Conservation (phyloP, 2,329 filamentous ascomycete species). For the Epichloe glyceriae region DNA sequence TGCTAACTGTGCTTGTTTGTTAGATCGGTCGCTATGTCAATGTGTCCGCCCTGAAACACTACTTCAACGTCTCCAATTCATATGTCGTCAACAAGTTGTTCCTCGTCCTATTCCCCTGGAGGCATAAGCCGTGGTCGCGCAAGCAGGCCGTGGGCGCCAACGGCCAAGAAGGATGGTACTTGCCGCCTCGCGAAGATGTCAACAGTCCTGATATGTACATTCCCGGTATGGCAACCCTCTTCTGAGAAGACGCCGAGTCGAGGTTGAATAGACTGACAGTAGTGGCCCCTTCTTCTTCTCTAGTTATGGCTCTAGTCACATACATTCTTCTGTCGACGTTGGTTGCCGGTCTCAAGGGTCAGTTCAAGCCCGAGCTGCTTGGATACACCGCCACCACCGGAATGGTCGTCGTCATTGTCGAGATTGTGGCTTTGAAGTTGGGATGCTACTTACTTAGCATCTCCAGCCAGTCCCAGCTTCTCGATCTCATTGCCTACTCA, state of each 20-base stretch:
- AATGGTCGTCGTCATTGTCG: slow-evolving; percentile 68
- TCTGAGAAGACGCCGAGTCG: no score
- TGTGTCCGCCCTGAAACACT: slow-evolving; percentile 87
- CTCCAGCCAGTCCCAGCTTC: slow-evolving; percentile 81
- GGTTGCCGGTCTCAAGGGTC: slow-evolving; percentile 75
- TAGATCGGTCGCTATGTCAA: slow-evolving; percentile 66
- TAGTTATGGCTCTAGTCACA: slow-evolving; percentile 89
- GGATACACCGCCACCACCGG: slow-evolving; percentile 80
- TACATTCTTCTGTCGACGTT: slow-evolving; percentile 92
- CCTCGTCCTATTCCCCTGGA: slow-evolving; percentile 92
- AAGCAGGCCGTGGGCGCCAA: slow-evolving; percentile 64
- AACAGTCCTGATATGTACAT: slow-evolving; percentile 99
- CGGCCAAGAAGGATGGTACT: slow-evolving; percentile 63
- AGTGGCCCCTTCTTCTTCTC: background rate
- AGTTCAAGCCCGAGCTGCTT: slow-evolving; percentile 88
- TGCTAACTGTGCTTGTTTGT: slow-evolving; percentile 8
- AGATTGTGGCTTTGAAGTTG: slow-evolving; percentile 81
- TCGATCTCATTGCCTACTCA: slow-evolving; percentile 89
- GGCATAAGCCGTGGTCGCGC: slow-evolving; percentile 93
- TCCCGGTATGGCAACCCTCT: slow-evolving; percentile 35
- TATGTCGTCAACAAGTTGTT: slow-evolving; percentile 91
- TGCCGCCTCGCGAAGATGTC: slow-evolving; percentile 86
- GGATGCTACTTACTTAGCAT: slow-evolving; percentile 91
- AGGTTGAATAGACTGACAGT: slow-evolving; percentile 11
- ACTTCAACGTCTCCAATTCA: slow-evolving; percentile 97